Evolutionary conservation across 345 rosid species (phyloP).

Genomic region (Sonneratia alba): DNA sequence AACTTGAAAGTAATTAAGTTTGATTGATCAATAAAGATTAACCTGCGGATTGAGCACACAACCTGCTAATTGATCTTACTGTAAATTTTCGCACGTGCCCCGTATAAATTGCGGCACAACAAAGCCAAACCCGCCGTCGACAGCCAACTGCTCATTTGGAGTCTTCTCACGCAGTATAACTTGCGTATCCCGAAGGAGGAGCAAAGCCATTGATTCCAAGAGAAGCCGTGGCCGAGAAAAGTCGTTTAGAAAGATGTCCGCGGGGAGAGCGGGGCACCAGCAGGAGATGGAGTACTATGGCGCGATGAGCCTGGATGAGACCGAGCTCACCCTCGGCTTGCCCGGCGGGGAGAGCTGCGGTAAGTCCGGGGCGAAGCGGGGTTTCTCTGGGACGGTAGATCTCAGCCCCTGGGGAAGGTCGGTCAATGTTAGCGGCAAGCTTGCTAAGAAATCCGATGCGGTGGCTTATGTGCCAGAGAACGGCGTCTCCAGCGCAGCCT

Average conservation of each 20-base stretch:
- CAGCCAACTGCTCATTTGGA: conserved; percentile 2
- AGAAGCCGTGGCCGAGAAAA: not conserved
- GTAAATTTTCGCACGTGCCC: not conserved
- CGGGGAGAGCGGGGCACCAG: conserved; percentile 1
- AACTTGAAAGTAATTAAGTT: too few species aligned
- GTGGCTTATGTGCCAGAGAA: not conserved
- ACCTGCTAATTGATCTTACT: not conserved
- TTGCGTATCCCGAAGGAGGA: not conserved
- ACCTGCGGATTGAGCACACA: not conserved
- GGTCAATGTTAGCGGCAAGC: not conserved
- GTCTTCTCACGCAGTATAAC: not conserved
- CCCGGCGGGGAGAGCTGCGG: conserved; percentile 42
- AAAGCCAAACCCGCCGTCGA: not conserved
- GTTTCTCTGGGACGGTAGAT: conserved; percentile 12
- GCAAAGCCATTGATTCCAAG: not conserved
- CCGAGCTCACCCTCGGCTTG: conserved; percentile 47
- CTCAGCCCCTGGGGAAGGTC: not conserved
- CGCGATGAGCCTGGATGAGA: conserved; percentile 33
- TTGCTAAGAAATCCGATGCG: not conserved
- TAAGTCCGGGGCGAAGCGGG: conserved; percentile 41
- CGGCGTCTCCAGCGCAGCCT: conserved; percentile 4
- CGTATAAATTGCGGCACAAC: not conserved
- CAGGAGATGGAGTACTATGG: conserved; percentile 19
- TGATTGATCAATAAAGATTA: too few species aligned
- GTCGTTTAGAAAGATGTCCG: conserved; percentile 1